Evolutionary conservation across 164 flowering plant genomes (phyloP).

Genomic region (Stephania japonica): DNA sequence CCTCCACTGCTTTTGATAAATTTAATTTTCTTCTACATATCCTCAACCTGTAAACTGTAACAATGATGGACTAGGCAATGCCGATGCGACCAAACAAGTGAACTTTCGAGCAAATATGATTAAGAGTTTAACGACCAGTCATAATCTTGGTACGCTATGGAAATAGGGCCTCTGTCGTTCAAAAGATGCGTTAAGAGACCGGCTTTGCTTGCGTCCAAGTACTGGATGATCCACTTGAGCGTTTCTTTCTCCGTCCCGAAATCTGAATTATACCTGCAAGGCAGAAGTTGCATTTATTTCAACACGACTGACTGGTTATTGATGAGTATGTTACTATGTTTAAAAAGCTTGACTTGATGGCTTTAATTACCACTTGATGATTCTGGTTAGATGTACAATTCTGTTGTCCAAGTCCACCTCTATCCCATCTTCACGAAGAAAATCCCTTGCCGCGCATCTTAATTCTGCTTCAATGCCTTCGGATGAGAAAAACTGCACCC

Average conservation of each 20-base stretch:
- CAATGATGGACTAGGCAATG: too few relatives aligned
- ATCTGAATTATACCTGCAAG: slow-evolving; percentile 64
- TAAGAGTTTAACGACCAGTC: slow-evolving; percentile 81
- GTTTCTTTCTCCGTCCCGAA: slow-evolving; percentile 71
- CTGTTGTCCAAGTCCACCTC: slow-evolving; percentile 71
- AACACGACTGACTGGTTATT: not conserved
- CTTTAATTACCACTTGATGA: slow-evolving; percentile 66
- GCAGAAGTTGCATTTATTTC: not conserved
- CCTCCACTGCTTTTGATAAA: not conserved
- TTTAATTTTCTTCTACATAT: not conserved
- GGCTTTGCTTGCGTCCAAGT: slow-evolving; percentile 74
- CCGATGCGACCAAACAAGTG: too few relatives aligned
- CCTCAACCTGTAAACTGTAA: too few relatives aligned
- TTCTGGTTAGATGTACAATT: slow-evolving; percentile 57
- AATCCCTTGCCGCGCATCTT: slow-evolving; percentile 69
- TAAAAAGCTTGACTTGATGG: not conserved
- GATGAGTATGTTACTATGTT: not conserved
- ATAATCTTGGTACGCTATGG: slow-evolving; percentile 52
- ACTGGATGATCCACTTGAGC: slow-evolving; percentile 61
- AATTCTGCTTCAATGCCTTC: slow-evolving; percentile 64
- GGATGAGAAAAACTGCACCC: slow-evolving; percentile 65
- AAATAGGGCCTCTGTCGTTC: slow-evolving; percentile 59
- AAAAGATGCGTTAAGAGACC: slow-evolving; percentile 84
- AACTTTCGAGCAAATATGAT: not conserved
- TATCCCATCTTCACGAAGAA: slow-evolving; percentile 52